Percentiles rank a stretch among this genome's conserved stretches.
Evolutionary conservation across 257 asterid species (phyloP).

Genomic region (Nicotiana undulata): DNA sequence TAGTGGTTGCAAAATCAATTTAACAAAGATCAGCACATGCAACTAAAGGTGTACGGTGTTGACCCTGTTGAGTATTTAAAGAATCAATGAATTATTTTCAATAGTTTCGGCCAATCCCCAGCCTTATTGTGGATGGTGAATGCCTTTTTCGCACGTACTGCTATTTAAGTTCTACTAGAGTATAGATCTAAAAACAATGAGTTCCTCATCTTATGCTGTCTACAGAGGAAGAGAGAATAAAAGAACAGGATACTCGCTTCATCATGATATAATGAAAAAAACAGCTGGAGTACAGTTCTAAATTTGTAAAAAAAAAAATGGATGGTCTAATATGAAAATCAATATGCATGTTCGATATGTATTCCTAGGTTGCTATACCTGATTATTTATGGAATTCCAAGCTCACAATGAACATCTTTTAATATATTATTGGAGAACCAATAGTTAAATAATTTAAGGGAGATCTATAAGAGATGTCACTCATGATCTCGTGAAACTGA

Average conservation of each 20-base stretch:
- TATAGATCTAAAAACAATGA: background rate
- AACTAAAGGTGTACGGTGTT: background rate
- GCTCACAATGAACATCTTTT: background rate
- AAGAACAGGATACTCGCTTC: background rate
- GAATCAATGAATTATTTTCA: background rate
- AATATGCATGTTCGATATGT: background rate
- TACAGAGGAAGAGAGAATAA: background rate
- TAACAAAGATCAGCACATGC: background rate
- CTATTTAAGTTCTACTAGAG: background rate
- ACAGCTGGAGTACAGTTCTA: background rate
- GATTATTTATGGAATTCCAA: background rate
- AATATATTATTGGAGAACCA: background rate
- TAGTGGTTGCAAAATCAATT: background rate
- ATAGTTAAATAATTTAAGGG: background rate
- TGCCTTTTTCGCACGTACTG: background rate
- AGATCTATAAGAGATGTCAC: background rate
- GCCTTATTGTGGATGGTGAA: background rate
- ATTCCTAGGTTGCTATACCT: background rate
- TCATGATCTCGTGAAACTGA: background rate
- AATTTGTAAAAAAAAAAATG: no score
- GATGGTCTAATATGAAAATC: background rate
- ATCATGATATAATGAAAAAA: background rate
- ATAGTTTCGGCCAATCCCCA: background rate
- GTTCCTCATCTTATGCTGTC: background rate
- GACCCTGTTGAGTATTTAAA: background rate